Base-by-base conservation (phyloP, 805 yeast species). In the Ogataea pilisensis region DNA sequence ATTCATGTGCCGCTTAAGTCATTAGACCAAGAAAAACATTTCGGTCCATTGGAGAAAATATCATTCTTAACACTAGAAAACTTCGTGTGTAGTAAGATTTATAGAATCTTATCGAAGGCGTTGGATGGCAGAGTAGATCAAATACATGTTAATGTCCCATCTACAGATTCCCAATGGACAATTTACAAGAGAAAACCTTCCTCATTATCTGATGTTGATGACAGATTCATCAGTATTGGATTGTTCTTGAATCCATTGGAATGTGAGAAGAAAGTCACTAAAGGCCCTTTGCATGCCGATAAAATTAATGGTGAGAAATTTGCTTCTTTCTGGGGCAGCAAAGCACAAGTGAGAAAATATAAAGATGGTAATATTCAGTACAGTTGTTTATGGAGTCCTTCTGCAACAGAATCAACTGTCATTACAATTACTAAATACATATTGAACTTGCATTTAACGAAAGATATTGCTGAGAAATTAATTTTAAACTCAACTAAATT, bases 311-410 rank as follows among this genome's bases (percentile, higher is more conserved):
- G 81, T n/a, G 66, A 75, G 6, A 70, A 73, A 40, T 93, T 93
- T 67, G 77, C 85, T 50, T 66, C 76, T 5, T 90, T 93, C 57
- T 93, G 99, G 99, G 97, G 97, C 9, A 57, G 75, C 8, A 82
- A 78, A 49, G 80, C 95, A 0, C 86, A 93, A 12, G 70, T 93
- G 41, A 79, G 99, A 69, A 78, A 93, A 59, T 93, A 91, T 68
- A 89, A 86, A 57, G 96, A 93, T 63, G 97, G 97, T 29, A 71
- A 83, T 4, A 89, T 93, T 44, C 82, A 79, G 46, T 95, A 93
- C 63, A 85, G 95, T 60, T 95, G 93, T 41, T 83, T 89, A 24
- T 93, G 98, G 98, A 63, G 68, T 5, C 66, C 75, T 4, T 67
- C 76, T 5, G 63, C 75, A 17, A 65, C 69, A 18, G 81, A 77